Base-by-base conservation (phyloP, 768 basidiomycete genomes). In the Terana coerulea region DNA sequence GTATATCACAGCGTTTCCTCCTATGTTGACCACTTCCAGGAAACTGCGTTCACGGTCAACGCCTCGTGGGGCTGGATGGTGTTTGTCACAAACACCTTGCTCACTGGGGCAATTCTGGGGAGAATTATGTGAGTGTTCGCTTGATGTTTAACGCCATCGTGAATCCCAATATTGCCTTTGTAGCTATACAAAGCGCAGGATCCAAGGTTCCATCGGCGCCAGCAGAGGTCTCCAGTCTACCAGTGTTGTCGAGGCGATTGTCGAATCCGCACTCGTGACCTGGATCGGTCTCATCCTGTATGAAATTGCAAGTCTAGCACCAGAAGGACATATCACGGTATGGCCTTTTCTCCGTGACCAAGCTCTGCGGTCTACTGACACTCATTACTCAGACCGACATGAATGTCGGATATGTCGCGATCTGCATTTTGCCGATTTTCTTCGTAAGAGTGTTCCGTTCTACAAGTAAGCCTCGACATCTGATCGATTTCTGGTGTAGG, bases 31-130 rank as follows among this genome's bases (percentile, higher is more conserved):
- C 49, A 36, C 8, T 30, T 63, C 5, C 39, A 58, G 12, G 47
- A 46, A 5, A 49, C 58, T 30, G 54, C 58, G 6, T 42, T 59
- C 15, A 45, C 59, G 31, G 56, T 63, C 51, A 58, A 50, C 3
- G 60, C 59, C 15, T 60, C 56, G 4, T 63, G 62, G 62, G 62
- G 56, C 11, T 63, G 58, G 58, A 54, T 57, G 51, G 55, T 59
- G 55, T 61, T 63, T 44, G 31, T 44, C 24, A 48, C 36, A 34
- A 63, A 61, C 48, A 60, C 62, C 1, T 8, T 54, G 26, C 51
- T 63, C 34, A 63, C 60, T 0, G 49, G 54, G 25, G 58, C 56
- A 21, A 63, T 63, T 31, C 31, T 63, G 22, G 49, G 43, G 22
- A 61, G 54, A 40, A 54, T 63, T 2, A 24, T 61, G 62, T 63